phyloP scores from a whole-genome alignment of 305 asterid genomes.

The Fraxinus albicans region DNA sequence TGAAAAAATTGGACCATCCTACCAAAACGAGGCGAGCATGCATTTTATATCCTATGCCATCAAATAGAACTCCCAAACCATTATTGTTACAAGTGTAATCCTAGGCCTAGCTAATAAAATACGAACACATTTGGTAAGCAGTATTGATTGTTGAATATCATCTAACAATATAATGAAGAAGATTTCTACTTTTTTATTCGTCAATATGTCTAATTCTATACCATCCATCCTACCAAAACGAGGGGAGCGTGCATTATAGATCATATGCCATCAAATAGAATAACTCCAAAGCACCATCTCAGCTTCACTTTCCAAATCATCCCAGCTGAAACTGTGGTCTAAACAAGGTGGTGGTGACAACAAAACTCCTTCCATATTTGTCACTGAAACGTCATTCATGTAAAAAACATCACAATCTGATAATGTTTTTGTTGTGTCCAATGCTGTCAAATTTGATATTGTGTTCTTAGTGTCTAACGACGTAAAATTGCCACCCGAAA shows the following conservation, averaged over 20 bases:
- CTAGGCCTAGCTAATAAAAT: neutral
- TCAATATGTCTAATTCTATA: neutral
- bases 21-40: too few species aligned
- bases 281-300: constrained; percentile 45
- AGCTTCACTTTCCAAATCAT: constrained; percentile 37
- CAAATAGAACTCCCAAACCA: neutral
- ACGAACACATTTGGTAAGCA: neutral
- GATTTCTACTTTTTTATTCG: neutral
- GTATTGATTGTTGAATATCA: neutral
- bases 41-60: too few species aligned
- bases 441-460: neutral
- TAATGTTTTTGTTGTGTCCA: neutral
- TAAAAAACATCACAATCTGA: neutral
- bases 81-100: neutral
- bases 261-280: constrained; percentile 14
- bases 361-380: constrained; percentile 19
- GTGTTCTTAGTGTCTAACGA: neutral
- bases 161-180: neutral
- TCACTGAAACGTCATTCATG: neutral
- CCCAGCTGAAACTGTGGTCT: constrained; percentile 20
- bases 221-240: neutral
- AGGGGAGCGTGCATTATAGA: neutral
- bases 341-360: constrained; percentile 37
- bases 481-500: neutral
- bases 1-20: too few species aligned